Base-by-base conservation (phyloP, 2,329 filamentous ascomycete species). In the Chalaropsis thielavioides region DNA sequence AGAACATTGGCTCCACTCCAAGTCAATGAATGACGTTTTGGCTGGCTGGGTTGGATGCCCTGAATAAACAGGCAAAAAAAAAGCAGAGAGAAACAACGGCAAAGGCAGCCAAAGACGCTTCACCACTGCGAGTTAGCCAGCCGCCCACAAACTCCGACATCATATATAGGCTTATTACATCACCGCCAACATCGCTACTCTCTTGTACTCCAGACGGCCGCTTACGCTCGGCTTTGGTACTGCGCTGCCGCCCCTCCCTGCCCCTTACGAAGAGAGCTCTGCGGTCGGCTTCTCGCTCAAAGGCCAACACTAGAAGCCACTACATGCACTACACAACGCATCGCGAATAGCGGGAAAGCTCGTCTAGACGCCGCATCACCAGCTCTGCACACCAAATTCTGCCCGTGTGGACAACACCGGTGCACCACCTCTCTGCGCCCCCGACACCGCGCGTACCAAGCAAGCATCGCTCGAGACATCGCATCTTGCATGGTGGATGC, bases 21-120 rank as follows among this genome's bases (percentile, higher is more conserved):
- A 38, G 35, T 38, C 51, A 64, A 64, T 64, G 62, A 64, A 64
- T 64, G 62, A 64, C 62, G 51, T 64, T 64, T 58, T 64, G 62
- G 35, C 49, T 10, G 22, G 40, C 22, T 19, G 41, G 35, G 27
- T 22, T 38, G 13, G 15, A 41, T 35, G 22, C 24, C 35, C 5
- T 40, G 59, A 24, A 43, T 10, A 41, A 61, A 40, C 38, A 27
- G 41, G 38, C 24, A 40, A 46, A 62, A 62, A n/a, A 43, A 46
- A 27, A 7, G 35, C 41, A 62, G 2, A 8, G 3, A n/a, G 54
- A 38, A 38, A 31, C 54, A 17, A 17, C n/a, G 17, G 11, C 54
- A 31, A 38, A n/a, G 31, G 27, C 54, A 38, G 1, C 51, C 24
- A 35, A 17, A 31, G 51, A 31, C 10, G 13, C 15, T 27, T 51